A percentile compares a stretch with the other conserved stretches of the same genome.
phyloP scores from a whole-genome alignment of 164 flowering plant species.

The Nelumbo lutea region DNA sequence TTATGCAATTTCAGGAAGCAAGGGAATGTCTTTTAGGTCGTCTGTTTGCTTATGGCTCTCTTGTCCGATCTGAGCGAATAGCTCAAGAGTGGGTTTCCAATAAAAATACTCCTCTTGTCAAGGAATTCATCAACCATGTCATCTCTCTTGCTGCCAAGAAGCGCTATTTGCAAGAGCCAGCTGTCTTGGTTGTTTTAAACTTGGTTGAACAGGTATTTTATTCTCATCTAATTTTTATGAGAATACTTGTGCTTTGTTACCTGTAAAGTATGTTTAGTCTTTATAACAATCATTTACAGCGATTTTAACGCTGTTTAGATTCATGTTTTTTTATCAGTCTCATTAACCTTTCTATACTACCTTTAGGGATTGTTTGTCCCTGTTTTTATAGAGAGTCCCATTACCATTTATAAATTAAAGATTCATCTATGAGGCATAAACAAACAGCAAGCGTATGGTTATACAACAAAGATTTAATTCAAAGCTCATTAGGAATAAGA shows the following conservation, averaged over 20 bases:
- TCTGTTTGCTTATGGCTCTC: slow-evolving; percentile 89
- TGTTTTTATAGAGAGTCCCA: no score
- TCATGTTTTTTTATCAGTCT: no score
- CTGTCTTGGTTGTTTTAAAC: slow-evolving; percentile 60
- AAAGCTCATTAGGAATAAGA: no score
- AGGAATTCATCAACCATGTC: slow-evolving; percentile 52
- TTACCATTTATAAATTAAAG: no score
- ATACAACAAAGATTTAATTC: no score
- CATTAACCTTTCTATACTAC: not conserved
- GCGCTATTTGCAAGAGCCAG: slow-evolving; percentile 84
- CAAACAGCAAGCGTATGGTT: no score
- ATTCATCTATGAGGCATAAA: no score
- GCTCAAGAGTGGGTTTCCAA: slow-evolving; percentile 52
- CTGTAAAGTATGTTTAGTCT: no score
- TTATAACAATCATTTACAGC: no score
- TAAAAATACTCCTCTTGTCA: slow-evolving; percentile 41
- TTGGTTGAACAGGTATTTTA: slow-evolving; percentile 68
- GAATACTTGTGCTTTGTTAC: not conserved
- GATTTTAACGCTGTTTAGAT: no score
- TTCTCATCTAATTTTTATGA: not conserved
- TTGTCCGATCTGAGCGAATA: slow-evolving; percentile 77
- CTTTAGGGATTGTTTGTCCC: no score
- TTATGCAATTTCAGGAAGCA: slow-evolving; percentile 56
- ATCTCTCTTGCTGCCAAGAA: slow-evolving; percentile 71
- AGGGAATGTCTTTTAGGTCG: slow-evolving; percentile 85